Evolutionary conservation across 257 asterid genomes (phyloP).

Genomic region (Rubia yunnanensis): DNA sequence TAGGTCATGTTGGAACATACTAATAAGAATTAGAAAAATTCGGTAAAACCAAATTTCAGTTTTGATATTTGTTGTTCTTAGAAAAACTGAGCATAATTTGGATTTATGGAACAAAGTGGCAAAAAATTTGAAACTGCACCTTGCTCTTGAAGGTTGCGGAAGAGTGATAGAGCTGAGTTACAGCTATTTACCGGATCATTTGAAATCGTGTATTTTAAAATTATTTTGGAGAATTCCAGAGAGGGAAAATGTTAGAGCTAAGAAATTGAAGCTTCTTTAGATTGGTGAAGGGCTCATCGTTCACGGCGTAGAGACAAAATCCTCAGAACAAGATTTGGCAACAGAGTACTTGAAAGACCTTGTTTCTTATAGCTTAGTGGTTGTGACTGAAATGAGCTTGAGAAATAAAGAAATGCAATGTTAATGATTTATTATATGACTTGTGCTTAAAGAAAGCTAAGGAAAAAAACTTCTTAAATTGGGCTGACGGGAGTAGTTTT

Average conservation of each 20-base stretch:
- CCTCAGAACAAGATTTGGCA: neutral
- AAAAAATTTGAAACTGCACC: neutral
- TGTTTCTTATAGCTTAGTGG: neutral
- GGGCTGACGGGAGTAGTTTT: neutral
- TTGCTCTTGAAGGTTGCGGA: neutral
- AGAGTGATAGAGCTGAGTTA: neutral
- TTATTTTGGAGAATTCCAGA: neutral
- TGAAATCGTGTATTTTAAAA: neutral
- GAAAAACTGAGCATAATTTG: neutral
- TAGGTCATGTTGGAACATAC: too few relatives aligned
- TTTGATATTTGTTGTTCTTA: neutral
- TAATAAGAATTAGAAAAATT: too few relatives aligned
- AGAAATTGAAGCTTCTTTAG: neutral
- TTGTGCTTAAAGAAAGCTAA: neutral
- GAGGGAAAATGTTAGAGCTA: neutral
- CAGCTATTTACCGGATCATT: neutral
- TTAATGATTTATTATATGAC: conserved; percentile 1
- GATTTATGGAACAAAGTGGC: neutral
- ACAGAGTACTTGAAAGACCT: neutral
- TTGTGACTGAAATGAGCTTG: neutral
- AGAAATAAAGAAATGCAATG: neutral
- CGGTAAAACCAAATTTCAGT: too few relatives aligned
- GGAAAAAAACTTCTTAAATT: neutral
- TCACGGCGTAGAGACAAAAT: too few relatives aligned
- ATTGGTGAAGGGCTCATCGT: neutral